These are phyloP conservation scores for Yamadazyma dendronema DNA, from an alignment of 1,139 yeast species.

Conservation along the genomic window DNA sequence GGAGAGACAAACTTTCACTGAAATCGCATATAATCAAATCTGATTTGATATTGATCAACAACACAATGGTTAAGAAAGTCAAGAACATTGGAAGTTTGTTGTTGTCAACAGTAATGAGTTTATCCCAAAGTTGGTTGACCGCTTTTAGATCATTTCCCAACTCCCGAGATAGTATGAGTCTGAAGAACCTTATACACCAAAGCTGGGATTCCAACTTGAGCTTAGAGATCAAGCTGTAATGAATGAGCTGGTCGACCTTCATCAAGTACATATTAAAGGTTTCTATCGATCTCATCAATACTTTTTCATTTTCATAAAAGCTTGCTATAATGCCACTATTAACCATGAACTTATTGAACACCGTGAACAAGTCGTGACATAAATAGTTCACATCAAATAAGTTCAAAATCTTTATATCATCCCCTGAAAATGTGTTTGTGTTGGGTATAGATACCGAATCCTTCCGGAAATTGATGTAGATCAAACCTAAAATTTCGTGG, in stretches of 20 bases:
- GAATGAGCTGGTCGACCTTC: conserved; percentile 48
- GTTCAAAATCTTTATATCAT: conserved; percentile 34
- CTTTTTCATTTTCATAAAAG: conserved; percentile 43
- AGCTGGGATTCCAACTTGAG: conserved; percentile 57
- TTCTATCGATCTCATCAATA: conserved; percentile 44
- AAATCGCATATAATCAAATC: conserved; percentile 55
- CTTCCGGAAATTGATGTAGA: conserved; percentile 47
- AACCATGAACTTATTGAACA: conserved; percentile 43
- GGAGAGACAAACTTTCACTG: conserved; percentile 56
- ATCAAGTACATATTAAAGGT: conserved; percentile 46
- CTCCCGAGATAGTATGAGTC: conserved; percentile 59
- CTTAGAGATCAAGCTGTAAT: conserved; percentile 43
- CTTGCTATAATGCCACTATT: conserved; percentile 35
- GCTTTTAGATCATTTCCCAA: conserved; percentile 46
- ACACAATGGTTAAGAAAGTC: conserved; percentile 49
- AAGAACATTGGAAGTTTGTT: conserved; percentile 38
- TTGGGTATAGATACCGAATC: conserved; percentile 40
- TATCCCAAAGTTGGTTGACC: conserved; percentile 57
- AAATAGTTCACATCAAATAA: conserved; percentile 40
- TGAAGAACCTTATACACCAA: conserved; percentile 66
- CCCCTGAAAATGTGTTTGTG: conserved; percentile 31
- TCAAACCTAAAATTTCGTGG: conserved; percentile 65
- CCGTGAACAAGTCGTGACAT: conserved; percentile 45
- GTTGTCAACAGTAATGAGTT: conserved; percentile 37
- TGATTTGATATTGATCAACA: conserved; percentile 51